A percentile compares a stretch with the other conserved stretches of the same genome.
Evolutionary conservation across 148 eudicot genomes (phyloP).

Genomic region (Heliosperma pusillum): DNA sequence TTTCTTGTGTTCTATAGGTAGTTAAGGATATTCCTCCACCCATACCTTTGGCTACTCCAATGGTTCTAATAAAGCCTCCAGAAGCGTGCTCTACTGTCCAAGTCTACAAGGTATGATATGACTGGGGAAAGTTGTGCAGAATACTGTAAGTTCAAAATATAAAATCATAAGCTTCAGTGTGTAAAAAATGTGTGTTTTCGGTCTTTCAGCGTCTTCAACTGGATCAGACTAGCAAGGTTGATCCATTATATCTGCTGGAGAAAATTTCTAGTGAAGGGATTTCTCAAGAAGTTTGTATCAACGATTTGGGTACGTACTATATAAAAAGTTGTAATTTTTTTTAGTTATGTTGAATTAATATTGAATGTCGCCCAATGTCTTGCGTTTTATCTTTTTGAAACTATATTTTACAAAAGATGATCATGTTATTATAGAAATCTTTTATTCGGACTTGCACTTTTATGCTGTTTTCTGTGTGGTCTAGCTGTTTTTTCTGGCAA

Average conservation of each 20-base stretch:
- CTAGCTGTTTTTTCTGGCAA: background rate
- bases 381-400: background rate
- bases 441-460: background rate
- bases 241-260: conserved; percentile 72
- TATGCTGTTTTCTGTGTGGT: background rate
- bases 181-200: background rate
- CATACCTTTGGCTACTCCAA: conserved; percentile 62
- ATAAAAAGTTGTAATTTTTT: too few species aligned
- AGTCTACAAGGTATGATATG: conserved; percentile 76
- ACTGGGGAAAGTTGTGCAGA: background rate
- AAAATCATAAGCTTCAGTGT: background rate
- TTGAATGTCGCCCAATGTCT: background rate
- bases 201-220: conserved; percentile 54
- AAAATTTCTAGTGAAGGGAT: conserved; percentile 69
- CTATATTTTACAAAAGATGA: background rate
- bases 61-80: conserved; percentile 91
- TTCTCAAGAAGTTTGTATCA: conserved; percentile 92
- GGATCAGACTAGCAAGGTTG: conserved; percentile 69
- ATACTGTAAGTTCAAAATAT: background rate
- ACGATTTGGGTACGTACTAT: conserved; percentile 71
- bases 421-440: background rate
- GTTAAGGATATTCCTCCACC: conserved; percentile 76
- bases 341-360: background rate
- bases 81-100: conserved; percentile 92
- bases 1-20: conserved; percentile 35